These are phyloP conservation scores for Fraxinus americana DNA, from an alignment of 257 asterid genomes.

Conservation along the genomic window DNA sequence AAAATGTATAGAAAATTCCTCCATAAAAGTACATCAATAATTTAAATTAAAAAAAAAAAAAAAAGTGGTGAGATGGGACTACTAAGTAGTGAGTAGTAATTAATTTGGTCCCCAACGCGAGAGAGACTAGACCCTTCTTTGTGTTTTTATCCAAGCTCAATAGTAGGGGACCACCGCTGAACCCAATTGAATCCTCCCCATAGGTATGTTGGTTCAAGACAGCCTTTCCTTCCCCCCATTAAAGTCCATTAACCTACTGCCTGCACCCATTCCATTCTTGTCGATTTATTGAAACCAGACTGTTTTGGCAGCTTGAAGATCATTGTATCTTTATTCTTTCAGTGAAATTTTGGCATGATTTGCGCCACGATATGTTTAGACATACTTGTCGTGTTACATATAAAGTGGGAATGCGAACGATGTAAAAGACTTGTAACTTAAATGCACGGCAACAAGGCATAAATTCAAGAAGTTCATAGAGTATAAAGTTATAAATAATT, in stretches of 20 bases:
- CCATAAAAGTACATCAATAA: too few species aligned
- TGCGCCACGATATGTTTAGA: background rate
- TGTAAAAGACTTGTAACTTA: background rate
- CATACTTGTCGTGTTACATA: background rate
- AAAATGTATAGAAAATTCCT: too few species aligned
- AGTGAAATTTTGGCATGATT: constrained; percentile 1
- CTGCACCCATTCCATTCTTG: background rate
- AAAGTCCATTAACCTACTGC: background rate
- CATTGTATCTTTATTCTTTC: background rate
- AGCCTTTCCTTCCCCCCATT: background rate
- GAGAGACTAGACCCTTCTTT: background rate
- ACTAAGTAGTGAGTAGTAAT: background rate
- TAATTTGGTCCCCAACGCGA: background rate
- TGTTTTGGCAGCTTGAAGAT: background rate
- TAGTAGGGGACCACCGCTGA: constrained; percentile 5
- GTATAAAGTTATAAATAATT: too few species aligned
- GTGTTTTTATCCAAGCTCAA: background rate
- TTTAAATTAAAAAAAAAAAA: background rate
- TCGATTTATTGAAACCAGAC: background rate
- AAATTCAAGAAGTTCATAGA: too few species aligned
- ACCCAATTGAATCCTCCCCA: background rate
- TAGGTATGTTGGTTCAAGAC: constrained; percentile 4
- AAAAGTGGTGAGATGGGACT: background rate
- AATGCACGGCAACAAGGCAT: too few species aligned
- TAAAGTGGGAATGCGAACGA: background rate